These are phyloP conservation scores for Fomitopsis pulvina DNA, from an alignment of 768 basidiomycete species.

Conservation along the genomic window DNA sequence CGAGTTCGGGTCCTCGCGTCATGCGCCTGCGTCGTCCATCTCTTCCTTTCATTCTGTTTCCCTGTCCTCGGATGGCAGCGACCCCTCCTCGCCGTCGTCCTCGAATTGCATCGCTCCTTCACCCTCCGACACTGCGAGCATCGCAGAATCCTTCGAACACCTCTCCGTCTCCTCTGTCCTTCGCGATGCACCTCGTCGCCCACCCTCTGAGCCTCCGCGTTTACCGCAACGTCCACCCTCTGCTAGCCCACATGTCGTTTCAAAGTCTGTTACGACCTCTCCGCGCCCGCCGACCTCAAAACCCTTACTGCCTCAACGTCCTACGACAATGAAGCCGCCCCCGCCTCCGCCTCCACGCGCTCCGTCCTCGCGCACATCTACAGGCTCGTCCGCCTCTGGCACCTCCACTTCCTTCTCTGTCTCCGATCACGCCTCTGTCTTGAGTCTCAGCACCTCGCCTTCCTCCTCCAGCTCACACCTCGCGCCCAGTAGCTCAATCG, in stretches of 20 bases:
- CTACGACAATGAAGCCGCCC: slow-evolving; percentile 10
- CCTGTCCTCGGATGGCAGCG: slow-evolving; percentile 56
- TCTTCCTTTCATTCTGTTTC: slow-evolving; percentile 84
- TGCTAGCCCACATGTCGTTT: slow-evolving; percentile 3
- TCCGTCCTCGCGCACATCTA: slow-evolving; percentile 31
- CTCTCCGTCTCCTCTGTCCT: slow-evolving; percentile 48
- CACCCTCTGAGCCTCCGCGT: slow-evolving; percentile 22
- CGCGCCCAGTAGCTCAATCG: slow-evolving; percentile 20
- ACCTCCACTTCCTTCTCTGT: slow-evolving; percentile 22
- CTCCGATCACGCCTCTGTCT: slow-evolving; percentile 60
- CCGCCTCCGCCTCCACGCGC: slow-evolving; percentile 22
- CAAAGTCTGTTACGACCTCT: slow-evolving; percentile 6
- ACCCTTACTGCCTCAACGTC: slow-evolving; percentile 7
- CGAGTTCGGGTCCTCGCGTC: slow-evolving; percentile 25
- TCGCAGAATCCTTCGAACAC: slow-evolving; percentile 71
- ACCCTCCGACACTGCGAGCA: slow-evolving; percentile 40
- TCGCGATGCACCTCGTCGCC: slow-evolving; percentile 40
- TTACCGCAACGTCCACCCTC: slow-evolving; percentile 22
- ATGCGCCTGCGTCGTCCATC: slow-evolving; percentile 62
- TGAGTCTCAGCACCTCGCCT: slow-evolving; percentile 36
- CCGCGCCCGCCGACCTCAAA: background rate
- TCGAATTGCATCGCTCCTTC: slow-evolving; percentile 6
- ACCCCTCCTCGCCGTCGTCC: slow-evolving; percentile 16
- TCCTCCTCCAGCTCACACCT: slow-evolving; percentile 27
- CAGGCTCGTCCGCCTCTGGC: slow-evolving; percentile 28